Evolutionary conservation across 768 basidiomycete genomes (phyloP).

Genomic region (Phlegmacium glaucopus): DNA sequence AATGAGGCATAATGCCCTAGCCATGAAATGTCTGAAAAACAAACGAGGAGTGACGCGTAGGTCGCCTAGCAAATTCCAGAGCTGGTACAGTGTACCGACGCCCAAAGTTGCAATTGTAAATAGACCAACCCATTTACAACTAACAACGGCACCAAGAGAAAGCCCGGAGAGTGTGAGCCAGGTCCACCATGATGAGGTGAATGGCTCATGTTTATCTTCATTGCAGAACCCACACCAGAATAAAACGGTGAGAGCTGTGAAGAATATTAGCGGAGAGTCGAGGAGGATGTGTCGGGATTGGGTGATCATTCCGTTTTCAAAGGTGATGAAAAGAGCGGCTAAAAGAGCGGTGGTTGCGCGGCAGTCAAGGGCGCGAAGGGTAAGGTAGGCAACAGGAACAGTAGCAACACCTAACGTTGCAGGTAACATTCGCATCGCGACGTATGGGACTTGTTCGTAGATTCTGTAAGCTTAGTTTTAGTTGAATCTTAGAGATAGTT

Average conservation of each 20-base stretch:
- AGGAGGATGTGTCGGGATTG: constrained; percentile 97
- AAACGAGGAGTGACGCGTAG: constrained; percentile 68
- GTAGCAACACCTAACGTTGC: constrained; percentile 86
- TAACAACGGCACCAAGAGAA: constrained; percentile 86
- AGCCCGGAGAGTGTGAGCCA: constrained; percentile 89
- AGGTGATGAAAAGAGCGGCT: constrained; percentile 86
- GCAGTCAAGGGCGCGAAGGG: constrained; percentile 89
- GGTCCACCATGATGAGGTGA: constrained; percentile 87
- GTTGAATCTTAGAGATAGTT: constrained; percentile 1
- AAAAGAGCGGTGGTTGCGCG: constrained; percentile 90
- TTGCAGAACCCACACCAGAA: constrained; percentile 89
- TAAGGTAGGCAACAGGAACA: constrained; percentile 88
- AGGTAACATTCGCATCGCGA: constrained; percentile 96
- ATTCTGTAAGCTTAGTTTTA: constrained; percentile 38
- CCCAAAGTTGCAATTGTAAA: constrained; percentile 98
- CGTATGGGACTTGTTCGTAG: constrained; percentile 88
- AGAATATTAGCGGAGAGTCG: constrained; percentile 98
- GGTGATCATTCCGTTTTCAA: constrained; percentile 95
- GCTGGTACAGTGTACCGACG: constrained; percentile 73
- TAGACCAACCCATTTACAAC: constrained; percentile 97
- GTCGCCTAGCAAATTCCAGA: constrained; percentile 91
- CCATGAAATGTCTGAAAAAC: constrained; percentile 83
- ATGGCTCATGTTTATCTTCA: constrained; percentile 82
- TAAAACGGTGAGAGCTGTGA: constrained; percentile 87
- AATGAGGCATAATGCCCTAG: constrained; percentile 89